A percentile compares a stretch with the other conserved stretches of the same genome.
phyloP scores from a whole-genome alignment of 805 yeast species.

The Pichia scutulata region DNA sequence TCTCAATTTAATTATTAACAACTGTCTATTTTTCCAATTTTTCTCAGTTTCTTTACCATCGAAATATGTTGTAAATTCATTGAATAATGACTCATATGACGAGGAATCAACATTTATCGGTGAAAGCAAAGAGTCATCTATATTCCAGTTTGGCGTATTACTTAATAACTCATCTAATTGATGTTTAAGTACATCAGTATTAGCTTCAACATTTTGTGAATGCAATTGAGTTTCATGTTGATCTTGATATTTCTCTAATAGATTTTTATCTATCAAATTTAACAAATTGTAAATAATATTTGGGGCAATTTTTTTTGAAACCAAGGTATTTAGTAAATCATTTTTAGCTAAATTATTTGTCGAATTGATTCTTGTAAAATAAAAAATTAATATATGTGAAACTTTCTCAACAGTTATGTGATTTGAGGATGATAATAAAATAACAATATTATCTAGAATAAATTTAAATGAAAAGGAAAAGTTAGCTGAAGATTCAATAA shows the following conservation, averaged over 20 bases:
- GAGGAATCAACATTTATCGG: slow-evolving; percentile 22
- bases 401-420: slow-evolving; percentile 15
- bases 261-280: slow-evolving; percentile 23
- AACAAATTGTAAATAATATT: slow-evolving; percentile 21
- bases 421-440: slow-evolving; percentile 15
- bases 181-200: not conserved
- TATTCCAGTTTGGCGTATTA: slow-evolving; percentile 11
- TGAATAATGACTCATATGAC: slow-evolving; percentile 22
- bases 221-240: not conserved
- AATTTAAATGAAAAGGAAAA: slow-evolving; percentile 26
- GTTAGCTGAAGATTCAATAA: slow-evolving; percentile 31
- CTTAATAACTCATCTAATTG: slow-evolving; percentile 1
- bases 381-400: slow-evolving; percentile 26
- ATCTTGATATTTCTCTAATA: slow-evolving; percentile 14
- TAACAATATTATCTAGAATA: slow-evolving; percentile 21
- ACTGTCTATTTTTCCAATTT: slow-evolving; percentile 77
- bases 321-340: slow-evolving; percentile 38
- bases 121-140: slow-evolving; percentile 29
- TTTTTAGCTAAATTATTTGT: slow-evolving; percentile 32
- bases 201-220: not conserved
- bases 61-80: slow-evolving; percentile 34
- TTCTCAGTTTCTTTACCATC: slow-evolving; percentile 76
- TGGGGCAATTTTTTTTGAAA: slow-evolving; percentile 26
- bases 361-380: slow-evolving; percentile 30
- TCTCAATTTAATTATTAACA: slow-evolving; percentile 48